A percentile compares a stretch with the other conserved stretches of the same genome.
Evolutionary conservation across 148 eudicot genomes (phyloP).

Genomic region (Rhododendron henanense): DNA sequence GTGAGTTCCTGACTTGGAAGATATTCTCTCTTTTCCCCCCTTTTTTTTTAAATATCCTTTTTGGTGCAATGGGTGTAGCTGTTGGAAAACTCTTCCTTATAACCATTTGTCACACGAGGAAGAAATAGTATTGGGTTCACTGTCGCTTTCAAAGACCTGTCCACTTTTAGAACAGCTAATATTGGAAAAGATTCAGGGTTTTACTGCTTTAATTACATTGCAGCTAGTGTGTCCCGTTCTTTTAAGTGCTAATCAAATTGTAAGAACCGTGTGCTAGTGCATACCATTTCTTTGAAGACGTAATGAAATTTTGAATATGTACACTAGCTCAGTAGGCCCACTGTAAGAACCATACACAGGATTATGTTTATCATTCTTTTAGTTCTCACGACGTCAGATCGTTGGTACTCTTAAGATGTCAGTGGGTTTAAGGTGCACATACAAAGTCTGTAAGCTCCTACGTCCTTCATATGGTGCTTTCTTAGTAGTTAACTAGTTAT

Average conservation of each 20-base stretch:
- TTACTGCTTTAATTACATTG: not conserved
- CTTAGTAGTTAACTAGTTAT: not conserved
- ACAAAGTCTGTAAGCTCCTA: not conserved
- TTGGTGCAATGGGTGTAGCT: not conserved
- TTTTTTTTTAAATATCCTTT: not conserved
- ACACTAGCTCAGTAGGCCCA: too few relatives aligned
- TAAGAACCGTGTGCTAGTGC: not conserved
- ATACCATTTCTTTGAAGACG: not conserved
- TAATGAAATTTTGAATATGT: too few relatives aligned
- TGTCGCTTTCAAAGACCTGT: not conserved
- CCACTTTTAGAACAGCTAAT: not conserved
- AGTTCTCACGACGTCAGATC: not conserved
- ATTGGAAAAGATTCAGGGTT: not conserved
- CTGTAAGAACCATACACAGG: not conserved
- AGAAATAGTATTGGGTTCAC: not conserved
- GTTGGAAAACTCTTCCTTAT: not conserved
- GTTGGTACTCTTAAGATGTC: not conserved
- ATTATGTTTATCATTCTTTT: constrained; percentile 1
- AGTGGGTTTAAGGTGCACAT: not conserved
- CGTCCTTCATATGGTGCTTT: not conserved
- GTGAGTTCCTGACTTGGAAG: constrained; percentile 24
- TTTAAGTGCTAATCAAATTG: not conserved
- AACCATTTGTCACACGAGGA: not conserved
- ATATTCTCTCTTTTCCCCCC: not conserved
- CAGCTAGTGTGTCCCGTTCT: not conserved